Evolutionary conservation across 495 filamentous ascomycete species (phyloP).

Genomic region (Podospora pseudocomata): DNA sequence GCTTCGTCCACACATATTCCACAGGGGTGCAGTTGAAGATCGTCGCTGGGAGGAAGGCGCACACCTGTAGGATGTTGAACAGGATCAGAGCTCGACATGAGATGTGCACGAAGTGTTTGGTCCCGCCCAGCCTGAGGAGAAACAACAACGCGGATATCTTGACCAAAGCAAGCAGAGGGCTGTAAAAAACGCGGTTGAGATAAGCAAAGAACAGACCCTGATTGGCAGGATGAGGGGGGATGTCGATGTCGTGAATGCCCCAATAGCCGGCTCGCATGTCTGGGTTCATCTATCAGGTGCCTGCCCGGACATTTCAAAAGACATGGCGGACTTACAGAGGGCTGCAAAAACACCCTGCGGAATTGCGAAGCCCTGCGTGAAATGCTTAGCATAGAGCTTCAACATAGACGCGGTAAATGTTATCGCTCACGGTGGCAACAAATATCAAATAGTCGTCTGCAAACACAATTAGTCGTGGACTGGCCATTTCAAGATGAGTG

Average conservation of each 20-base stretch:
- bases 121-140: constrained; percentile 46
- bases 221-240: constrained; percentile 36
- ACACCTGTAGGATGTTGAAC: constrained; percentile 46
- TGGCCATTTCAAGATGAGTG: not conserved
- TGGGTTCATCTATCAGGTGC: constrained; percentile 1
- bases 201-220: constrained; percentile 43
- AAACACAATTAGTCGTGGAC: not conserved
- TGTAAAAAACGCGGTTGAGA: constrained; percentile 55
- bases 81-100: constrained; percentile 43
- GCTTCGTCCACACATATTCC: constrained; percentile 38
- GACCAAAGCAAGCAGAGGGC: constrained; percentile 55
- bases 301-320: not conserved
- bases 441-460: constrained; percentile 42
- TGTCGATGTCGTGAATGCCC: constrained; percentile 45
- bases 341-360: constrained; percentile 35
- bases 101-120: constrained; percentile 37
- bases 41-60: constrained; percentile 50
- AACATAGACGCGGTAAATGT: not conserved
- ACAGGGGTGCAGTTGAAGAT: constrained; percentile 55
- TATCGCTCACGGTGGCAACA: constrained; percentile 32
- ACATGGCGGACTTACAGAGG: constrained; percentile 29
- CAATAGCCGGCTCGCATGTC: constrained; percentile 41
- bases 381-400: not conserved
- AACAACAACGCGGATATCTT: constrained; percentile 57
- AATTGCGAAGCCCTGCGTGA: constrained; percentile 28